Evolutionary conservation across 2,329 filamentous ascomycete species (phyloP).

Genomic region (Aspergillus spinulosporus): DNA sequence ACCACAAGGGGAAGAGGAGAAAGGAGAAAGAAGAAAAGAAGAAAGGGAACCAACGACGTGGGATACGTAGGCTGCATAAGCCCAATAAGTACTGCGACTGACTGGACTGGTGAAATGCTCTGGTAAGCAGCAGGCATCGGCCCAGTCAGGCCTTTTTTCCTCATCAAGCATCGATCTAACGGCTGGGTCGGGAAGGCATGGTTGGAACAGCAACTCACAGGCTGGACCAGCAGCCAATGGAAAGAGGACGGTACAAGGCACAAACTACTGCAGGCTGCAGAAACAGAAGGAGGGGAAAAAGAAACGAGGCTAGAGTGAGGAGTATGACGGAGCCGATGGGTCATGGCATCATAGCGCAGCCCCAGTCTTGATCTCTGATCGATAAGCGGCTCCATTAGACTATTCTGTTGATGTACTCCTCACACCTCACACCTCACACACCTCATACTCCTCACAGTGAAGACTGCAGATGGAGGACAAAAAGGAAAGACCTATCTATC

Average conservation of each 20-base stretch:
- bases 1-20: not conserved
- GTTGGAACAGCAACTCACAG: slow-evolving; percentile 12
- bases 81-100: slow-evolving; percentile 3
- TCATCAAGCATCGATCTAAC: slow-evolving; percentile 6
- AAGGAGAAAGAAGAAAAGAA: not conserved
- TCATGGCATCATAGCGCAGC: slow-evolving; percentile 12
- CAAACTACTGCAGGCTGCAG: not conserved
- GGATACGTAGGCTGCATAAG: not conserved
- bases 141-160: slow-evolving; percentile 2
- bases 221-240: slow-evolving; percentile 1
- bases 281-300: slow-evolving; percentile 6
- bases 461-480: not conserved
- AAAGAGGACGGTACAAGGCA: slow-evolving; percentile 6
- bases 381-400: slow-evolving; percentile 4
- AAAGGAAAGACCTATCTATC: too few species aligned
- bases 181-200: slow-evolving; percentile 22
- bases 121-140: not conserved
- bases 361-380: not conserved
- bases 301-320: slow-evolving; percentile 8
- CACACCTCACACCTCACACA: too few species aligned
- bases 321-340: slow-evolving; percentile 8
- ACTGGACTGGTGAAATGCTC: not conserved
- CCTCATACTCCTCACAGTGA: too few species aligned
- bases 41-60: not conserved
- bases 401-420: too few species aligned